Conservation (phyloP, 2,329 filamentous ascomycete genomes). For the Penicillium sp. region DNA sequence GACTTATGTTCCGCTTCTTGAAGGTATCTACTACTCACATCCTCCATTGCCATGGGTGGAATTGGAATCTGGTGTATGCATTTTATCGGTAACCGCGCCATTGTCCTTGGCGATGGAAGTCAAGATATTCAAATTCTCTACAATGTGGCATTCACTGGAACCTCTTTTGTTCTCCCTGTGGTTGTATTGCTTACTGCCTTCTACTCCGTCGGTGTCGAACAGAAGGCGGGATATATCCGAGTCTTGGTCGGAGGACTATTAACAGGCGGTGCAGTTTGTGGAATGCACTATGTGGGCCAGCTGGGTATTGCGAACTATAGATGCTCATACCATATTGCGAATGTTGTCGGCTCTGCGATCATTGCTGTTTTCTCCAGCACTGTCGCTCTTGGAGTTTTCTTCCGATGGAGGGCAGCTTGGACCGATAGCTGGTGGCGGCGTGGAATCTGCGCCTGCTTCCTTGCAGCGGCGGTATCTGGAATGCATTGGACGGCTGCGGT, state of each 20-base stretch:
- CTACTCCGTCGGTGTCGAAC: conserved; percentile 66
- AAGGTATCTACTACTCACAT: conserved; percentile 66
- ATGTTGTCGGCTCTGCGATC: conserved; percentile 69
- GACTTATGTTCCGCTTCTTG: neutral
- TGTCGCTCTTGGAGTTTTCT: conserved; percentile 74
- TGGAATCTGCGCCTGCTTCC: conserved; percentile 65
- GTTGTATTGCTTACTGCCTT: conserved; percentile 75
- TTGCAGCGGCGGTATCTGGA: conserved; percentile 76
- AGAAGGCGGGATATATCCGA: conserved; percentile 61
- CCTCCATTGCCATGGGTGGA: conserved; percentile 73
- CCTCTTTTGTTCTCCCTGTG: conserved; percentile 82
- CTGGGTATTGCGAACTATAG: conserved; percentile 77
- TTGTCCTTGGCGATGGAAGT: conserved; percentile 68
- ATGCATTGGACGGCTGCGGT: conserved; percentile 85
- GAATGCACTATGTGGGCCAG: conserved; percentile 90
- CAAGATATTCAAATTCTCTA: conserved; percentile 72
- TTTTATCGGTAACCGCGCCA: conserved; percentile 81
- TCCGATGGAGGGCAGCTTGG: conserved; percentile 76
- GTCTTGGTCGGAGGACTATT: conserved; percentile 68
- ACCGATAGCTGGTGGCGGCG: conserved; percentile 79
- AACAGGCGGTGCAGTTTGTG: conserved; percentile 75
- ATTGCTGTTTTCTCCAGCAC: conserved; percentile 76
- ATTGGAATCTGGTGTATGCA: conserved; percentile 81
- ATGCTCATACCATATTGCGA: conserved; percentile 62
- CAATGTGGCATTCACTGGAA: conserved; percentile 69